A percentile compares a stretch with the other conserved stretches of the same genome.
Conservation (phyloP, 2,329 filamentous ascomycete species). For the Colletotrichum limetticola region DNA sequence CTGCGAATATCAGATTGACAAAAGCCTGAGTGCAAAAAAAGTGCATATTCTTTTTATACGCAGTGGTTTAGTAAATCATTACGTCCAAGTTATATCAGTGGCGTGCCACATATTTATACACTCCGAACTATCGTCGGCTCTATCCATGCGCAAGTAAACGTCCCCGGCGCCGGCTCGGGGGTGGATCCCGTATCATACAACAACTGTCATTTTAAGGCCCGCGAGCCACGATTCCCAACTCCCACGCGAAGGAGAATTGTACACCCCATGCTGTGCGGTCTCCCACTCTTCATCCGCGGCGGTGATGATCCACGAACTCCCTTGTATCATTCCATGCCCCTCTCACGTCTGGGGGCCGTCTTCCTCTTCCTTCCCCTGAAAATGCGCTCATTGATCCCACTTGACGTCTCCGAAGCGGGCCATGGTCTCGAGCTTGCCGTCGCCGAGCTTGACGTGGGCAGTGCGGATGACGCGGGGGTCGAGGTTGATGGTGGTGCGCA, state of each 20-base stretch:
- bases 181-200: constrained; percentile 25
- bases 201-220: not conserved
- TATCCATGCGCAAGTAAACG: constrained; percentile 1
- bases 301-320: no score
- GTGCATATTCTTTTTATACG: not conserved
- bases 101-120: constrained; percentile 27
- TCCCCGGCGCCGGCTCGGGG: constrained; percentile 17
- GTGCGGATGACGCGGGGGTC: constrained; percentile 93
- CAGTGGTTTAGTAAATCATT: not conserved
- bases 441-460: constrained; percentile 86
- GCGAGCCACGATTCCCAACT: not conserved
- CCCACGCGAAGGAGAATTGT: not conserved
- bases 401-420: constrained; percentile 60
- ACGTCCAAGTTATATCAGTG: constrained; percentile 10
- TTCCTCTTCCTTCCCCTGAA: not conserved
- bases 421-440: constrained; percentile 64
- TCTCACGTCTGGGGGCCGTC: constrained; percentile 37
- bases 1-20: constrained; percentile 10
- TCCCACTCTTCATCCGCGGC: no score
- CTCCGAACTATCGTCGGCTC: constrained; percentile 18
- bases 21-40: not conserved
- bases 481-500: constrained; percentile 80
- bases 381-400: constrained; percentile 50
- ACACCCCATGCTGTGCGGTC: not conserved
- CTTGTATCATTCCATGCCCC: constrained; percentile 28